A percentile compares a stretch with the other conserved stretches of the same genome.
Conservation (phyloP, 2,329 filamentous ascomycete species). For the Onygenales sp. region DNA sequence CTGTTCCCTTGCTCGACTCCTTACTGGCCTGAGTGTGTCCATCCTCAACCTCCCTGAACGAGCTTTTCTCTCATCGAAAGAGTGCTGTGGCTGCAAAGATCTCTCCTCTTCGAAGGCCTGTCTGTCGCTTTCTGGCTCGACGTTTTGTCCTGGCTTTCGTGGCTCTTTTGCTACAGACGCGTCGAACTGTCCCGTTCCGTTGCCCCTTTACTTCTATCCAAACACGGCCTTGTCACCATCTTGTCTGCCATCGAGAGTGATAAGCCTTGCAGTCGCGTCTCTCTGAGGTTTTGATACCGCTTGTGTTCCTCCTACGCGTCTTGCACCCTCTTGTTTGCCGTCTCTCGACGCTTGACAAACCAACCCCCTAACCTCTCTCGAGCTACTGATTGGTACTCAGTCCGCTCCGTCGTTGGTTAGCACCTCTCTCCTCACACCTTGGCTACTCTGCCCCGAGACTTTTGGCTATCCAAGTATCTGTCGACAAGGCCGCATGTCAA, state of each 20-base stretch:
- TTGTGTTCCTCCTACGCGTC: not conserved
- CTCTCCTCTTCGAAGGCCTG: not conserved
- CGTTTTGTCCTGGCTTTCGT: not conserved
- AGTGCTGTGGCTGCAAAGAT: not conserved
- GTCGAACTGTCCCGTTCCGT: not conserved
- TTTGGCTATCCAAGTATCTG: not conserved
- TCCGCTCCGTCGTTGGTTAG: not conserved
- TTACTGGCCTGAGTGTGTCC: too few species aligned
- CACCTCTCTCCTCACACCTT: not conserved
- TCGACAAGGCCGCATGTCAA: not conserved
- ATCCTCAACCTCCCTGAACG: too few species aligned
- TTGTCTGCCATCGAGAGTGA: not conserved
- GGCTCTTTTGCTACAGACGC: not conserved
- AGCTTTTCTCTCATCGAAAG: too few species aligned
- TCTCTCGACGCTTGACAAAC: not conserved
- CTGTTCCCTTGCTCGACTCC: too few species aligned
- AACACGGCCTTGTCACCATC: not conserved
- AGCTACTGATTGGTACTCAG: not conserved
- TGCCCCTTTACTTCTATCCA: not conserved
- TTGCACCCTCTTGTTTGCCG: not conserved
- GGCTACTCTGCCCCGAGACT: not conserved
- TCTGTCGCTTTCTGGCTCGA: not conserved
- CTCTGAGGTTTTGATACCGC: not conserved
- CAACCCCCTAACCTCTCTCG: not conserved
- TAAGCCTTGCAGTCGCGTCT: not conserved